Evolutionary conservation across 139 green algal species (phyloP).

Genomic region (Mychonastes homosphaera): DNA sequence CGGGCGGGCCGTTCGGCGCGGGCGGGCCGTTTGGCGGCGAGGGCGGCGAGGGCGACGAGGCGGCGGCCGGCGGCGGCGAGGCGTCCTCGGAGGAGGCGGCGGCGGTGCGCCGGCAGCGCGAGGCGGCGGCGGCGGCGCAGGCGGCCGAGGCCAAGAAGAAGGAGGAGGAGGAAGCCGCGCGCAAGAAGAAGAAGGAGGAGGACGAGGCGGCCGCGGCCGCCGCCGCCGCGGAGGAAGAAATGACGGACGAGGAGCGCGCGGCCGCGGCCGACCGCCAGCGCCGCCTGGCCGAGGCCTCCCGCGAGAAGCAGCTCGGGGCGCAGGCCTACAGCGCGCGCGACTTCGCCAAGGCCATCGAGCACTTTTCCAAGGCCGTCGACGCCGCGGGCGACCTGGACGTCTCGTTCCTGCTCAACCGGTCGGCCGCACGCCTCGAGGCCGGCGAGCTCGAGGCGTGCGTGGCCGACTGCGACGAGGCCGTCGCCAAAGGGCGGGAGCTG

Average conservation of each 20-base stretch:
- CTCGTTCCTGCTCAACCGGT: constrained; percentile 92
- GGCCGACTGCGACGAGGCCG: constrained; percentile 74
- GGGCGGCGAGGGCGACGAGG: constrained; percentile 16
- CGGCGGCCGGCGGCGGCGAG: not conserved
- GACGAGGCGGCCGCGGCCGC: not conserved
- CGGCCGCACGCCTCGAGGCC: constrained; percentile 83
- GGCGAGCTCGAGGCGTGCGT: constrained; percentile 65
- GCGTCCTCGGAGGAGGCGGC: not conserved
- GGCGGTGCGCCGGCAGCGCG: not conserved
- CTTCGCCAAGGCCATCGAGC: constrained; percentile 77
- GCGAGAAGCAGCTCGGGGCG: constrained; percentile 71
- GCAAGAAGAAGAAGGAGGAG: constrained; percentile 9
- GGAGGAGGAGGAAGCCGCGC: constrained; percentile 1
- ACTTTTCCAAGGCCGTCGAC: constrained; percentile 84
- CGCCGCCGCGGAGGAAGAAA: not conserved
- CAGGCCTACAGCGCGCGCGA: constrained; percentile 82
- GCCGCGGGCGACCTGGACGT: constrained; percentile 80
- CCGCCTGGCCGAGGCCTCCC: too few relatives aligned
- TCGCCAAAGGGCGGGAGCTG: constrained; percentile 73
- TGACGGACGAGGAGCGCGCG: not conserved
- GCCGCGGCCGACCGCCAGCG: not conserved
- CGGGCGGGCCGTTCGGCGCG: too few relatives aligned
- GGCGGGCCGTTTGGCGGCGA: not conserved
- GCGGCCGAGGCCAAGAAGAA: constrained; percentile 1
- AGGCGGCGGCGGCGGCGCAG: not conserved